Conservation (phyloP, 1,139 yeast species). For the Geotrichum europaeum region DNA sequence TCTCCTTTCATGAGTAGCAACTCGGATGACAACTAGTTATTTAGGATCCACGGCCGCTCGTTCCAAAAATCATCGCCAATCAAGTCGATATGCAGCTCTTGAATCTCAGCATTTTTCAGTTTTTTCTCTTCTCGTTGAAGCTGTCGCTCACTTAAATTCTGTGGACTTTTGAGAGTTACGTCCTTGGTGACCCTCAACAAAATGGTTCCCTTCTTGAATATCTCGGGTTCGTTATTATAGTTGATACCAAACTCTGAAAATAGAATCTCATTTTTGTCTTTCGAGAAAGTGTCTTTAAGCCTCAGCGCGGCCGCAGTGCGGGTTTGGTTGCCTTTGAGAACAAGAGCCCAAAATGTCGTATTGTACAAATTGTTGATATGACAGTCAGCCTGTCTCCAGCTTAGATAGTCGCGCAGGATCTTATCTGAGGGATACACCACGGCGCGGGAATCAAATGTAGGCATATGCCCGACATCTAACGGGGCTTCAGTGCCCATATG, state of each 20-base stretch:
- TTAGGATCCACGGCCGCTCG: slow-evolving; percentile 21
- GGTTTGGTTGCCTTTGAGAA: slow-evolving; percentile 59
- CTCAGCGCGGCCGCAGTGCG: slow-evolving; percentile 73
- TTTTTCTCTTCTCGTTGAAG: slow-evolving; percentile 45
- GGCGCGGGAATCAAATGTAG: slow-evolving; percentile 88
- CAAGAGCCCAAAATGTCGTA: slow-evolving; percentile 87
- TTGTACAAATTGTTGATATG: slow-evolving; percentile 92
- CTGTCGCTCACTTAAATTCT: slow-evolving; percentile 42
- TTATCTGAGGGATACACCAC: slow-evolving; percentile 68
- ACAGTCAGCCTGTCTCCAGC: slow-evolving; percentile 97
- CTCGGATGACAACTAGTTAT: background rate
- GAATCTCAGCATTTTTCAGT: slow-evolving; percentile 45
- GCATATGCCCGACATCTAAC: slow-evolving; percentile 44
- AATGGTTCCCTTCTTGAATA: slow-evolving; percentile 80
- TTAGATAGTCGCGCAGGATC: slow-evolving; percentile 68
- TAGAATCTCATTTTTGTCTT: slow-evolving; percentile 83
- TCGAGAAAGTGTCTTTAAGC: slow-evolving; percentile 65
- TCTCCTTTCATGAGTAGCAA: background rate
- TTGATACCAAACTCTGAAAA: slow-evolving; percentile 74
- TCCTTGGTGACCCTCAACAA: slow-evolving; percentile 48
- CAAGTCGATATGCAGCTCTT: slow-evolving; percentile 39
- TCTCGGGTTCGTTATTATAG: slow-evolving; percentile 84
- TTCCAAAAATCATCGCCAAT: slow-evolving; percentile 31
- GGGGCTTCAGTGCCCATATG: slow-evolving; percentile 29
- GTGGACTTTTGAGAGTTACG: slow-evolving; percentile 1